Percentiles rank a stretch among this genome's conserved stretches.
Evolutionary conservation across 2,329 filamentous ascomycete species (phyloP).

Genomic region (Aspergillus caelatus): DNA sequence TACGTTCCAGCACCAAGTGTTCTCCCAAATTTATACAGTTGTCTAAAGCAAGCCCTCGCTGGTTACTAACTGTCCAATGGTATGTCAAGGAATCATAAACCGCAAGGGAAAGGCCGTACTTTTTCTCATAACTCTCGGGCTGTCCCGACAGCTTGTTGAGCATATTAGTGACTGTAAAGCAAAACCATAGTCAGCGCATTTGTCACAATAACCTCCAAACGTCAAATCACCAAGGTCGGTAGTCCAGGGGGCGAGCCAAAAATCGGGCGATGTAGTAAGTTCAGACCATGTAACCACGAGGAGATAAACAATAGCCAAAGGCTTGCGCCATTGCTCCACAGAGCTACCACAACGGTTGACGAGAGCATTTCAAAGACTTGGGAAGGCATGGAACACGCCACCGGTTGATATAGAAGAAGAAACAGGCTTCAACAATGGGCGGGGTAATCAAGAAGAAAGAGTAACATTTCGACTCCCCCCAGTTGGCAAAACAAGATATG

Average conservation of each 20-base stretch:
- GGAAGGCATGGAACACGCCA: background rate
- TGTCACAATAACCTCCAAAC: background rate
- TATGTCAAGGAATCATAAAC: slow-evolving; percentile 10
- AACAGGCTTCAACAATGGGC: background rate
- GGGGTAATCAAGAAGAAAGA: slow-evolving; percentile 1
- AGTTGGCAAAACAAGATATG: background rate
- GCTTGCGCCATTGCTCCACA: slow-evolving; percentile 10
- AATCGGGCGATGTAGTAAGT: background rate
- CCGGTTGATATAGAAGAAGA: background rate
- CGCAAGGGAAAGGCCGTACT: slow-evolving; percentile 58
- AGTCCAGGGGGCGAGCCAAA: background rate
- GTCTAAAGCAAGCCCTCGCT: slow-evolving; percentile 52
- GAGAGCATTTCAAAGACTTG: slow-evolving; percentile 5
- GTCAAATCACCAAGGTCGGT: background rate
- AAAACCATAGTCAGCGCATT: background rate
- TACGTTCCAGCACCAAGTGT: slow-evolving; percentile 97
- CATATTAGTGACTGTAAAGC: slow-evolving; percentile 77
- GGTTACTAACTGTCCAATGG: slow-evolving; percentile 13
- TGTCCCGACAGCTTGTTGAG: slow-evolving; percentile 95
- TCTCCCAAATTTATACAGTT: slow-evolving; percentile 87
- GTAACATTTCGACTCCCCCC: slow-evolving; percentile 8
- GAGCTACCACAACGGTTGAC: background rate
- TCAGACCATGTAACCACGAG: slow-evolving; percentile 14
- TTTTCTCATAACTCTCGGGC: slow-evolving; percentile 98
- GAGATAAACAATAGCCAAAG: slow-evolving; percentile 8